These are phyloP conservation scores for Gossypium raimondii DNA, from an alignment of 345 rosid genomes.

Conservation along the genomic window DNA sequence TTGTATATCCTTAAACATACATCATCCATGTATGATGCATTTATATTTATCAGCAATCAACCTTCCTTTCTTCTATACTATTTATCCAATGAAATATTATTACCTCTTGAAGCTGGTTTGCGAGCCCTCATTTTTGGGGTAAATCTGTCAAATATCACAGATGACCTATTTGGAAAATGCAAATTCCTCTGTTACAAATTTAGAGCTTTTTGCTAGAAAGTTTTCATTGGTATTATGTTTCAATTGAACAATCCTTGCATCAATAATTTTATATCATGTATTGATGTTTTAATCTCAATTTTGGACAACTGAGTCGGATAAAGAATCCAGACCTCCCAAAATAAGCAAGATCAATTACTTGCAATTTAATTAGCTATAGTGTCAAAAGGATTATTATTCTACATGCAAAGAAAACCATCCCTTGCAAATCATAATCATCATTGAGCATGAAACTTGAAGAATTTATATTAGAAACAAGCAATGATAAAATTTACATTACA, in stretches of 20 bases:
- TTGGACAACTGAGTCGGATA: neutral
- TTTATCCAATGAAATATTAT: slow-evolving; percentile 13
- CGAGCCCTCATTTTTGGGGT: neutral
- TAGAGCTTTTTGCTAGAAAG: neutral
- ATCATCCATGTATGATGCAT: slow-evolving; percentile 4
- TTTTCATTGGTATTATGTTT: neutral
- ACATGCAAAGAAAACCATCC: neutral
- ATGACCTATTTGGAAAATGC: neutral
- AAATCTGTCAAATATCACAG: neutral
- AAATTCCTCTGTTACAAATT: neutral
- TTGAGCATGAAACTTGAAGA: neutral
- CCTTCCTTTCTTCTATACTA: neutral
- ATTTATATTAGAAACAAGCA: slow-evolving; percentile 3
- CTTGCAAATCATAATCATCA: neutral
- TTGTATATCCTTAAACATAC: slow-evolving; percentile 27
- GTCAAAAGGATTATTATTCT: neutral
- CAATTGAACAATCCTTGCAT: too few relatives aligned
- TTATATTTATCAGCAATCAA: slow-evolving; percentile 11
- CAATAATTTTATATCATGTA: too few relatives aligned
- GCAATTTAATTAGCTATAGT: neutral
- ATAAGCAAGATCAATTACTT: too few relatives aligned
- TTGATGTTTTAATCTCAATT: neutral
- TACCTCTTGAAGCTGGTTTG: slow-evolving; percentile 9
- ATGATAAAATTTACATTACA: slow-evolving; percentile 14
- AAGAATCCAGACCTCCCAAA: neutral